Conservation (phyloP, 2,329 filamentous ascomycete species). For the Scytalidium sp. region DNA sequence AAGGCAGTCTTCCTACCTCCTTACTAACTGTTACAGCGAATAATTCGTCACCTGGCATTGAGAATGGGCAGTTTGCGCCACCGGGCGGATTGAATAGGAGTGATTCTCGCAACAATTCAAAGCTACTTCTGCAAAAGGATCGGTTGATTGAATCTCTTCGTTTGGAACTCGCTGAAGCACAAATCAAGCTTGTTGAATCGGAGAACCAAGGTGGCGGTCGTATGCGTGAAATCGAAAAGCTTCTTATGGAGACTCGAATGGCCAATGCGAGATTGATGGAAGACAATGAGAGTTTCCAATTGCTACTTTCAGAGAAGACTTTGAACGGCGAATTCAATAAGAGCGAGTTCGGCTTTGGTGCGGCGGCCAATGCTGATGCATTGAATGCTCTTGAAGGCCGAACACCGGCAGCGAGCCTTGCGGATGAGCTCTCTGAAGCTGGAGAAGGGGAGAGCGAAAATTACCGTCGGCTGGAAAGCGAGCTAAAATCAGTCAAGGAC, state of each 20-base stretch:
- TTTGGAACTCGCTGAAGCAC: slow-evolving; percentile 88
- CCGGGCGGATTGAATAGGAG: slow-evolving; percentile 81
- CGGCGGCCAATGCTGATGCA: slow-evolving; percentile 59
- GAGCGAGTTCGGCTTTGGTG: slow-evolving; percentile 71
- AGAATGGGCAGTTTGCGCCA: slow-evolving; percentile 79
- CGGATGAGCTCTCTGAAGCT: slow-evolving; percentile 81
- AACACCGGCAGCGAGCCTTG: slow-evolving; percentile 60
- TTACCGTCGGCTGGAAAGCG: slow-evolving; percentile 69
- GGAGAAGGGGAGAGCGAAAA: slow-evolving; percentile 59
- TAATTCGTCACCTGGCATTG: slow-evolving; percentile 65
- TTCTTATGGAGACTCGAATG: slow-evolving; percentile 89
- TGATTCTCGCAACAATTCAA: slow-evolving; percentile 86
- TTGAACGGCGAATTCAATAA: slow-evolving; percentile 89
- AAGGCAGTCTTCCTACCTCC: neutral
- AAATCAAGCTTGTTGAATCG: slow-evolving; percentile 92
- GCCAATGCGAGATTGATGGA: slow-evolving; percentile 95
- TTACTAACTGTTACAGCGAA: slow-evolving; percentile 25
- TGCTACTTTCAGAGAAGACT: slow-evolving; percentile 91
- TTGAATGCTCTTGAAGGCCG: slow-evolving; percentile 62
- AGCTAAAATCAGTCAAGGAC: slow-evolving; percentile 78
- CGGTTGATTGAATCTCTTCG: slow-evolving; percentile 91
- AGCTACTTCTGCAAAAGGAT: slow-evolving; percentile 90
- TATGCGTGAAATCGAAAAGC: slow-evolving; percentile 84
- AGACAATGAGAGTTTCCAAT: slow-evolving; percentile 97
- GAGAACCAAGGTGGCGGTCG: slow-evolving; percentile 90